Conservation (phyloP, 768 basidiomycete species). For the Panaeolus cyanescens region DNA sequence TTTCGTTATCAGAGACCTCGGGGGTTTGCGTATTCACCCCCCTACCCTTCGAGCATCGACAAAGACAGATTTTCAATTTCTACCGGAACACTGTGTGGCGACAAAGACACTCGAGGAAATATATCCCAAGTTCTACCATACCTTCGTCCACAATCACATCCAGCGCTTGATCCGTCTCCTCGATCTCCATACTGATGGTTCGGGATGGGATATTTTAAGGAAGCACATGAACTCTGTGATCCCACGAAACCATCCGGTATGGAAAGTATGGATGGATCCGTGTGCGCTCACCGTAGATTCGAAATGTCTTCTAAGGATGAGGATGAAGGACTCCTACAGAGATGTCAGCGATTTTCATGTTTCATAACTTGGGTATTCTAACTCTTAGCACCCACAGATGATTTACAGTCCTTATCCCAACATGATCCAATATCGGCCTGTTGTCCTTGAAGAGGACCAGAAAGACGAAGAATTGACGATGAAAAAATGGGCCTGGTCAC, state of each 20-base stretch:
- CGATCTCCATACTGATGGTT: slow-evolving; percentile 50
- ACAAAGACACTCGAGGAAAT: slow-evolving; percentile 49
- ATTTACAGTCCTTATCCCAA: slow-evolving; percentile 55
- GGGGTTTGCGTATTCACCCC: slow-evolving; percentile 57
- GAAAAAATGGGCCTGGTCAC: background rate
- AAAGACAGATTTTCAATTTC: slow-evolving; percentile 51
- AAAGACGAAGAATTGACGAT: background rate
- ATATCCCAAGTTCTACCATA: slow-evolving; percentile 61
- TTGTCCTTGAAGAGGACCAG: background rate
- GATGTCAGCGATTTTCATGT: slow-evolving; percentile 39
- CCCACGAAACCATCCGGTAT: slow-evolving; percentile 45
- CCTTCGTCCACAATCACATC: slow-evolving; percentile 60
- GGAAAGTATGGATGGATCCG: slow-evolving; percentile 48
- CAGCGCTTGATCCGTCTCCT: slow-evolving; percentile 58
- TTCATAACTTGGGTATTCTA: background rate
- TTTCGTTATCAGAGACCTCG: slow-evolving; percentile 59
- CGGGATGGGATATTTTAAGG: slow-evolving; percentile 53
- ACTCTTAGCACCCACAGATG: slow-evolving; percentile 40
- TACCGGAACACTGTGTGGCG: slow-evolving; percentile 54
- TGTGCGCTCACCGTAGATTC: slow-evolving; percentile 43
- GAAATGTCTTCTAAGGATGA: slow-evolving; percentile 62
- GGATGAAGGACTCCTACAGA: slow-evolving; percentile 55
- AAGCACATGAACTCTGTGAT: slow-evolving; percentile 45
- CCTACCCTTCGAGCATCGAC: slow-evolving; percentile 48
- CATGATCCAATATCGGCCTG: slow-evolving; percentile 50